These are phyloP conservation scores for Diaporthe citrichinensis DNA, from an alignment of 2,329 filamentous ascomycete genomes.

Conservation along the genomic window DNA sequence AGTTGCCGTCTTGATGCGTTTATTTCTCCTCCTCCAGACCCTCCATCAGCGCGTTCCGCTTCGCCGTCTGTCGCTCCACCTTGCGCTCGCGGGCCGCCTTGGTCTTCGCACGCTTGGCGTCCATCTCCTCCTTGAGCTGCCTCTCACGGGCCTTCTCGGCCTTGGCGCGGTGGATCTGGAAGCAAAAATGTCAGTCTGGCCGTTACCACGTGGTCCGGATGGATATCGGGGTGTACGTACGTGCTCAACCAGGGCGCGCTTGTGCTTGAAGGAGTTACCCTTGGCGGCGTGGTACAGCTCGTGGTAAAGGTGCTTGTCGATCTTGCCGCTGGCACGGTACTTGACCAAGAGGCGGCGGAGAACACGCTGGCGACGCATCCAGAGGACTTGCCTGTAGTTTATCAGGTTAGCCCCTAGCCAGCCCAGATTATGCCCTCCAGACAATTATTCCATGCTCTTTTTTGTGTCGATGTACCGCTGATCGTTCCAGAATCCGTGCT, in stretches of 20 bases:
- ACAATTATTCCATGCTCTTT: conserved; percentile 30
- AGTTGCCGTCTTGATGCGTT: conserved; percentile 51
- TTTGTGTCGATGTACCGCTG: not conserved
- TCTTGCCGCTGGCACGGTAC: conserved; percentile 99
- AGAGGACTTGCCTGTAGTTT: conserved; percentile 86
- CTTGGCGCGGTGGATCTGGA: conserved; percentile 99
- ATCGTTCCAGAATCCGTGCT: conserved; percentile 25
- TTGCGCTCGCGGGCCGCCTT: conserved; percentile 99
- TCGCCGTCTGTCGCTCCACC: conserved; percentile 89
- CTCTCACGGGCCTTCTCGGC: conserved; percentile 98
- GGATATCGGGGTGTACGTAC: conserved; percentile 74
- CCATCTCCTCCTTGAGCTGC: conserved; percentile 99
- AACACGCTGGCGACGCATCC: conserved; percentile 99
- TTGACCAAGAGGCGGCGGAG: conserved; percentile 99
- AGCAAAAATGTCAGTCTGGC: conserved; percentile 32
- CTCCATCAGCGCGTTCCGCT: conserved; percentile 88
- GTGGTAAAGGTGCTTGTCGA: conserved; percentile 99
- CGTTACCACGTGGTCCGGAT: conserved; percentile 3
- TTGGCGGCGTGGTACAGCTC: conserved; percentile 99
- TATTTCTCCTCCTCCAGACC: conserved; percentile 72
- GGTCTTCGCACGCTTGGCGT: conserved; percentile 99
- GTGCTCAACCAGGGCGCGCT: conserved; percentile 99
- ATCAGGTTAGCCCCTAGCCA: conserved; percentile 45
- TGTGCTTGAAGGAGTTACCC: conserved; percentile 99
- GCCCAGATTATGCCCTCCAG: not conserved